Percentiles rank a stretch among this genome's conserved stretches.
Evolutionary conservation across 2,329 filamentous ascomycete species (phyloP).

Genomic region (Pseudocercospora fuligena): DNA sequence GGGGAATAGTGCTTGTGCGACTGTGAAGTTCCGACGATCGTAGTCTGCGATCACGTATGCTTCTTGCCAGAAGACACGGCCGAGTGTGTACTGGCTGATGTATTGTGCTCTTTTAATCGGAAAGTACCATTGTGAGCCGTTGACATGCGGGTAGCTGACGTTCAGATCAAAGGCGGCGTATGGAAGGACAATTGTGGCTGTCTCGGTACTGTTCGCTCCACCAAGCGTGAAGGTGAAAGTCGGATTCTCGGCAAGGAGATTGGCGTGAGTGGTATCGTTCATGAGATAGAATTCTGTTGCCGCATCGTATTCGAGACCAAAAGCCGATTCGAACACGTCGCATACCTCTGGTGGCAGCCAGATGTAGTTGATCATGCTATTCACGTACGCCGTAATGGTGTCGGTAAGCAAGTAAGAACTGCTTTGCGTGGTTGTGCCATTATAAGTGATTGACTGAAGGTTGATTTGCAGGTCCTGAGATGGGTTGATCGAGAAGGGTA

Average conservation of each 20-base stretch:
- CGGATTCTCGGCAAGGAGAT: slow-evolving; percentile 41
- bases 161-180: slow-evolving; percentile 40
- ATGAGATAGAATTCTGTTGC: slow-evolving; percentile 46
- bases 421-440: slow-evolving; percentile 20
- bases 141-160: slow-evolving; percentile 25
- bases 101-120: slow-evolving; percentile 34
- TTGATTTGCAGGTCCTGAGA: slow-evolving; percentile 34
- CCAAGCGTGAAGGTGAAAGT: slow-evolving; percentile 43
- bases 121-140: slow-evolving; percentile 30
- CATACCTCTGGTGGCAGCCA: slow-evolving; percentile 49
- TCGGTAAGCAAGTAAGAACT: slow-evolving; percentile 32
- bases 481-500: slow-evolving; percentile 38
- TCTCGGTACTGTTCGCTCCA: slow-evolving; percentile 9
- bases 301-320: slow-evolving; percentile 46
- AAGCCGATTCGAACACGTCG: slow-evolving; percentile 46
- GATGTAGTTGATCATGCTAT: slow-evolving; percentile 48
- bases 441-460: slow-evolving; percentile 33
- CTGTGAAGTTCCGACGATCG: slow-evolving; percentile 20
- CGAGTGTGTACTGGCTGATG: slow-evolving; percentile 35
- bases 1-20: slow-evolving; percentile 19
- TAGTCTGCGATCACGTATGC: slow-evolving; percentile 31
- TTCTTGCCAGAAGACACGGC: slow-evolving; percentile 38
- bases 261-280: slow-evolving; percentile 45
- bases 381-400: slow-evolving; percentile 39
- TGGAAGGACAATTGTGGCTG: slow-evolving; percentile 32